A percentile compares a stretch with the other conserved stretches of the same genome.
Conservation (phyloP, 257 asterid genomes). For the Solanum lycopersicoides region DNA sequence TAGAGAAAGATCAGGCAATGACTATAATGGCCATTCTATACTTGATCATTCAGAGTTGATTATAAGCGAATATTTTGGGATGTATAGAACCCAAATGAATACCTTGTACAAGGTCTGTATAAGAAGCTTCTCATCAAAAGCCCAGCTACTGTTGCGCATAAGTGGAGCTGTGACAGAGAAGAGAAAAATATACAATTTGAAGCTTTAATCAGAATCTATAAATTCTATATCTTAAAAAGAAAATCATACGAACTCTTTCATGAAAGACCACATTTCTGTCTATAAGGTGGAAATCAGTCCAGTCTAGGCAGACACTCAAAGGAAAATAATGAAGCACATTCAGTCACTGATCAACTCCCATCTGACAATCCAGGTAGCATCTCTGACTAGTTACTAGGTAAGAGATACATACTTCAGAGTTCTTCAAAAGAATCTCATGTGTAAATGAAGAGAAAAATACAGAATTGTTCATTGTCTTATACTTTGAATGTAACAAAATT, state of each 20-base stretch:
- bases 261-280: not conserved
- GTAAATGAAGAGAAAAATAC: not conserved
- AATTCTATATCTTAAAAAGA: not conserved
- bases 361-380: not conserved
- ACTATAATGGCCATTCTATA: not conserved
- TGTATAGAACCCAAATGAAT: not conserved
- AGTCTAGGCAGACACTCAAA: not conserved
- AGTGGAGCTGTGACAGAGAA: conserved; percentile 39
- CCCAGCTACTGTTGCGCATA: conserved; percentile 57
- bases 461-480: not conserved
- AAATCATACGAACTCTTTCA: not conserved
- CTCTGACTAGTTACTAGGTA: not conserved
- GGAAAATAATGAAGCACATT: not conserved
- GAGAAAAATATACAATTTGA: not conserved
- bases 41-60: not conserved
- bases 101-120: conserved; percentile 82
- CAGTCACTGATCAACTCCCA: not conserved
- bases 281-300: not conserved
- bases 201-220: not conserved
- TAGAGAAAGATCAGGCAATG: not conserved
- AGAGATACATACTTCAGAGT: not conserved
- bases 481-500: not conserved
- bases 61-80: not conserved
- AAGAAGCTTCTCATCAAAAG: conserved; percentile 70
- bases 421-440: not conserved